Evolutionary conservation across 495 filamentous ascomycete species (phyloP).

Genomic region (Talaromyces proteolyticus): DNA sequence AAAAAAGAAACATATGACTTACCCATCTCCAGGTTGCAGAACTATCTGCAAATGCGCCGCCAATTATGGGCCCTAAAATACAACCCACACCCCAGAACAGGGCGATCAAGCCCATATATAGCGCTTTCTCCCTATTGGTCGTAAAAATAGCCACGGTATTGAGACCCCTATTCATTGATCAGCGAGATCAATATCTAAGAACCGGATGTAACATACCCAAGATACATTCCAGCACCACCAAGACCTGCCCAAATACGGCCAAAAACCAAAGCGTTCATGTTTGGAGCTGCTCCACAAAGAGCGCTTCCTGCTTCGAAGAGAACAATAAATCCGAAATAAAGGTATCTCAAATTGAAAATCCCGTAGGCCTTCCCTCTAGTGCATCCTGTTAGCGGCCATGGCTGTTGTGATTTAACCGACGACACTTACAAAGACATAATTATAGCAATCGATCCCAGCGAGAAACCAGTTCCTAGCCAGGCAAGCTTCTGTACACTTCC

Average conservation of each 20-base stretch:
- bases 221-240: conserved; percentile 45
- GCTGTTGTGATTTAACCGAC: neutral
- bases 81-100: conserved; percentile 36
- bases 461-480: conserved; percentile 46
- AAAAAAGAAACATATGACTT: conserved; percentile 15
- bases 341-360: conserved; percentile 23
- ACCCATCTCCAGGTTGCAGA: conserved; percentile 49
- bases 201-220: conserved; percentile 21
- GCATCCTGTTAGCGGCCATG: conserved; percentile 3
- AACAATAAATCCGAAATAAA: conserved; percentile 16
- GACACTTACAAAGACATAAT: conserved; percentile 8
- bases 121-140: conserved; percentile 30
- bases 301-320: conserved; percentile 29
- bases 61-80: conserved; percentile 50
- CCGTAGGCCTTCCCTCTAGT: conserved; percentile 1
- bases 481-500: conserved; percentile 41
- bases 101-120: conserved; percentile 34
- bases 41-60: conserved; percentile 44
- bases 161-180: conserved; percentile 11
- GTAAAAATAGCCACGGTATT: conserved; percentile 39
- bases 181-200: conserved; percentile 15
- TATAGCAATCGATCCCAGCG: conserved; percentile 30
- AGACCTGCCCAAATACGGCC: conserved; percentile 29
- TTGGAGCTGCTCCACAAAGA: conserved; percentile 23
- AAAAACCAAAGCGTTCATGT: conserved; percentile 22